phyloP scores from a whole-genome alignment of 73 alveolate genomes.

The Tetrahymena thermophila region DNA sequence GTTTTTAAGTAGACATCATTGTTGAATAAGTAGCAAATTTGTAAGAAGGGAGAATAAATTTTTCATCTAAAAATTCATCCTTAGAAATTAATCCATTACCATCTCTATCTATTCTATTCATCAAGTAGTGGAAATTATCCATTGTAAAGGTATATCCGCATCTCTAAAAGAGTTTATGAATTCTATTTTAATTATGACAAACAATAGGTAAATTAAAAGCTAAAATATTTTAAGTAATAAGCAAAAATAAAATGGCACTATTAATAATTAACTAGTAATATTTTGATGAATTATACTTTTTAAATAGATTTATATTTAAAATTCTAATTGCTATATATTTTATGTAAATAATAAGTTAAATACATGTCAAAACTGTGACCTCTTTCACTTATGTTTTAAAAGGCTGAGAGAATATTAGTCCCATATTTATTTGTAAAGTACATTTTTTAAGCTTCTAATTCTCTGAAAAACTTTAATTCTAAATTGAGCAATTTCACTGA shows the following conservation, averaged over 20 bases:
- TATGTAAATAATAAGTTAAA: too few species aligned
- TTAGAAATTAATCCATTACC: background rate
- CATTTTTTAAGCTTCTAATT: background rate
- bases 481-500: background rate
- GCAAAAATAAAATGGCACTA: too few species aligned
- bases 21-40: background rate
- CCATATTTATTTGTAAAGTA: background rate
- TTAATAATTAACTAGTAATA: too few species aligned
- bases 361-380: background rate
- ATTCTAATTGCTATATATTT: too few species aligned
- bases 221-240: too few species aligned
- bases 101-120: background rate
- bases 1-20: background rate
- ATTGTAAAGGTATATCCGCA: background rate
- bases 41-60: background rate
- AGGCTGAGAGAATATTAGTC: background rate
- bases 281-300: too few species aligned
- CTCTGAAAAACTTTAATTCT: background rate
- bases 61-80: background rate
- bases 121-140: background rate
- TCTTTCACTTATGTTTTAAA: background rate
- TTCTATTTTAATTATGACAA: too few species aligned
- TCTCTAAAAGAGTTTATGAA: background rate
- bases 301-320: too few species aligned
- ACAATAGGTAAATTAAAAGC: too few species aligned